A percentile compares a stretch with the other conserved stretches of the same genome.
phyloP scores from a whole-genome alignment of 306 rosid genomes.

The Fragaria iinumae region DNA sequence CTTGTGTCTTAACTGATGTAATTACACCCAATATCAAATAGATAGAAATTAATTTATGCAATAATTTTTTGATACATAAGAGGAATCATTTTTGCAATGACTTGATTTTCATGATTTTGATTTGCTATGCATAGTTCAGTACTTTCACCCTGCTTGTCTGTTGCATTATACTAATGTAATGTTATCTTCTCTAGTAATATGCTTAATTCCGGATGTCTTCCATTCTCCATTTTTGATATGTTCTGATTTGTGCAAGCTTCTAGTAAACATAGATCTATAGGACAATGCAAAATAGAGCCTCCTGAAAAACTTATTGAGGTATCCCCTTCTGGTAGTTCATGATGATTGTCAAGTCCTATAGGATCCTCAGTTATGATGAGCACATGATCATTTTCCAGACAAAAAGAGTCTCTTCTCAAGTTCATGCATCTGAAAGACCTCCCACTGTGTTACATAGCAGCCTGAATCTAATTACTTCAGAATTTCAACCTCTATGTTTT shows the following conservation, averaged over 20 bases:
- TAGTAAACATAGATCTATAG: not conserved
- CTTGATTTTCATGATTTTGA: slow-evolving; percentile 15
- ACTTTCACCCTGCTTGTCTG: not conserved
- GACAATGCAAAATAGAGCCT: not conserved
- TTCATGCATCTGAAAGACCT: not conserved
- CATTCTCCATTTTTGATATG: not conserved
- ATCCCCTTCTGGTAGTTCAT: not conserved
- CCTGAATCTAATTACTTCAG: not conserved
- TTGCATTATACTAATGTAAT: not conserved
- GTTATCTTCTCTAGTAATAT: not conserved
- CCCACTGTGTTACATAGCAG: not conserved
- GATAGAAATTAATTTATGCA: slow-evolving; percentile 40
- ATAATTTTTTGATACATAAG: not conserved
- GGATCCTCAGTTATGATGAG: not conserved
- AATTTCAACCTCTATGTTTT: not conserved
- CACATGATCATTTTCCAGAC: not conserved
- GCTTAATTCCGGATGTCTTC: not conserved
- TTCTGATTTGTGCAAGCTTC: not conserved
- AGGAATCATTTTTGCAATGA: slow-evolving; percentile 27
- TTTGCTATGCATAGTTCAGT: slow-evolving; percentile 2
- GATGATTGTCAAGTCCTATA: not conserved
- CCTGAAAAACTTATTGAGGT: not conserved
- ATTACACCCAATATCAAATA: slow-evolving; percentile 42
- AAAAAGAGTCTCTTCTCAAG: not conserved
- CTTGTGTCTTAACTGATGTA: slow-evolving; percentile 71